phyloP scores from a whole-genome alignment of 495 filamentous ascomycete genomes.

The Niebla homalea region DNA sequence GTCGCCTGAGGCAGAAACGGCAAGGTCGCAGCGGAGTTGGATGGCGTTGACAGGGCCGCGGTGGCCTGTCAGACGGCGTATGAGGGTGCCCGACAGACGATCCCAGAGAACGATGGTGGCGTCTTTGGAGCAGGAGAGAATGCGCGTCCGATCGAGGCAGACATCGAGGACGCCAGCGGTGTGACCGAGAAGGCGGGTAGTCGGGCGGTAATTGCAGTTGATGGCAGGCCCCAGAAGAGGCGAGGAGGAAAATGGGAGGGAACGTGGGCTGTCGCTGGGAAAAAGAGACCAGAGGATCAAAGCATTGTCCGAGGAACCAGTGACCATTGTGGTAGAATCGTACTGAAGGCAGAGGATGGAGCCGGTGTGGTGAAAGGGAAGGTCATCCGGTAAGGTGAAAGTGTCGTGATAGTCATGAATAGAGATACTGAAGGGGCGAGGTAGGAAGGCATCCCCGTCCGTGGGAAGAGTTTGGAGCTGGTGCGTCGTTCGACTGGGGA shows the following conservation, averaged over 20 bases:
- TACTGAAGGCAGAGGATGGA: slow-evolving; percentile 93
- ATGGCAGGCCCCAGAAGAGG: slow-evolving; percentile 23
- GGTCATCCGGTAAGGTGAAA: neutral
- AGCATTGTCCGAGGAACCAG: slow-evolving; percentile 81
- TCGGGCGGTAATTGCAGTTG: slow-evolving; percentile 57
- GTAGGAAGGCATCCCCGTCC: slow-evolving; percentile 1
- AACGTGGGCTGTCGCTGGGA: neutral
- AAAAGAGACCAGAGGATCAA: slow-evolving; percentile 72
- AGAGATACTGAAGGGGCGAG: slow-evolving; percentile 9
- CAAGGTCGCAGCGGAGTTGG: slow-evolving; percentile 77
- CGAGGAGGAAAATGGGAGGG: too few relatives aligned
- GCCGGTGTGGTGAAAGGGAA: slow-evolving; percentile 53
- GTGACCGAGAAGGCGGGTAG: slow-evolving; percentile 63
- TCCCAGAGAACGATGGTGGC: slow-evolving; percentile 87
- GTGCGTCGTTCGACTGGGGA: slow-evolving; percentile 10
- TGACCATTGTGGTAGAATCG: slow-evolving; percentile 82
- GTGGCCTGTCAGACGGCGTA: slow-evolving; percentile 71
- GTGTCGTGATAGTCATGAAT: slow-evolving; percentile 1
- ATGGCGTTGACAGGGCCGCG: slow-evolving; percentile 89
- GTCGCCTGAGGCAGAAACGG: slow-evolving; percentile 87
- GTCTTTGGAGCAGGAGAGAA: slow-evolving; percentile 94
- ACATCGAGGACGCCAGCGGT: slow-evolving; percentile 83
- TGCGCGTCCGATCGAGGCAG: slow-evolving; percentile 78
- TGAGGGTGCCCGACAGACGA: slow-evolving; percentile 54
- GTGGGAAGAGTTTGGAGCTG: slow-evolving; percentile 1